Evolutionary conservation across 2,329 filamentous ascomycete genomes (phyloP).

Genomic region (Sclerotinia sclerotiorum): DNA sequence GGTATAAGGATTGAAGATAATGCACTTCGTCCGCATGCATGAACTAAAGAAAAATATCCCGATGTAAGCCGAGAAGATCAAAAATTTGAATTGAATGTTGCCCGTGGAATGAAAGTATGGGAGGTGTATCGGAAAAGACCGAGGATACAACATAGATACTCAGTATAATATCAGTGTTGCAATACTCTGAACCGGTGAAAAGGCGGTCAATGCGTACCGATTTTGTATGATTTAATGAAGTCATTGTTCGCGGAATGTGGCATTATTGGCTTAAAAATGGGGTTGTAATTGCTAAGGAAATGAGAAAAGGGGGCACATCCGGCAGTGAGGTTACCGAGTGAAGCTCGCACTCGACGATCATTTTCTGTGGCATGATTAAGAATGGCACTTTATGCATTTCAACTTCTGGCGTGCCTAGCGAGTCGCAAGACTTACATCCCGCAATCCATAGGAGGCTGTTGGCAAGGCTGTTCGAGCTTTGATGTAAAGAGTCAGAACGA

Average conservation of each 20-base stretch:
- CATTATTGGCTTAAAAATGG: neutral
- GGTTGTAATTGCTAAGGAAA: neutral
- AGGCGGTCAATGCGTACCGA: neutral
- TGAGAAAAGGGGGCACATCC: neutral
- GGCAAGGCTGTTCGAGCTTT: neutral
- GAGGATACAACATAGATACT: neutral
- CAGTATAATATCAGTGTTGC: neutral
- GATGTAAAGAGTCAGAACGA: neutral
- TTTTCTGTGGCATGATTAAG: constrained; percentile 3
- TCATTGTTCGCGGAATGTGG: neutral
- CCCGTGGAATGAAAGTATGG: neutral
- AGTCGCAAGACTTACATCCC: neutral
- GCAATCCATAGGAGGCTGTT: neutral
- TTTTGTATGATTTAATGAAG: neutral
- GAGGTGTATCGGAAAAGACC: neutral
- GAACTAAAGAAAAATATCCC: neutral
- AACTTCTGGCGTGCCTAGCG: neutral
- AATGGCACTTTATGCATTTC: neutral
- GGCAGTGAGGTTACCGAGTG: neutral
- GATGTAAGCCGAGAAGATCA: neutral
- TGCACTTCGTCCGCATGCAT: constrained; percentile 6
- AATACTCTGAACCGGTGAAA: neutral
- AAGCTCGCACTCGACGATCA: neutral
- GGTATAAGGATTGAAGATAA: neutral
- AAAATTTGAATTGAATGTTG: neutral